Conservation (phyloP, 495 filamentous ascomycete species). For the Podospora sp. region DNA sequence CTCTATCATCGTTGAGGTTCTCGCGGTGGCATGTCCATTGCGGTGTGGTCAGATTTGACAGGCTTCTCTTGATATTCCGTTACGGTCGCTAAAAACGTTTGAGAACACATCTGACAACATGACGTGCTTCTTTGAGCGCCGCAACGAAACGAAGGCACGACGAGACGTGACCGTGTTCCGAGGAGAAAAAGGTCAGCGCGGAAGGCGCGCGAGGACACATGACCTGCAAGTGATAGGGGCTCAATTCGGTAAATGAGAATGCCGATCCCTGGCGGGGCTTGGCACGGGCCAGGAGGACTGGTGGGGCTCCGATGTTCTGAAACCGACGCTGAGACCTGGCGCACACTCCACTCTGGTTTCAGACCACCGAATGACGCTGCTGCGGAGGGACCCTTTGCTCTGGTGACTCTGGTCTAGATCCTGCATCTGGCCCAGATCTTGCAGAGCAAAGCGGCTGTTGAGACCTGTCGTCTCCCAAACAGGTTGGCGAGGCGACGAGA, state of each 20-base stretch:
- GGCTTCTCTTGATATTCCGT: too few species aligned
- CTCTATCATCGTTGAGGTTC: too few species aligned
- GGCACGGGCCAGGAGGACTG: neutral
- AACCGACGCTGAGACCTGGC: constrained; percentile 7
- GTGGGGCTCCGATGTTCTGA: neutral
- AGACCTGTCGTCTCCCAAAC: neutral
- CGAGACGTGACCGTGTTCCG: neutral
- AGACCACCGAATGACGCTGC: neutral
- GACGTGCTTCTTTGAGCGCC: too few species aligned
- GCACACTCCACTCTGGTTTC: neutral
- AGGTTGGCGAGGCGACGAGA: neutral
- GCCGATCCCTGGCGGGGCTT: neutral
- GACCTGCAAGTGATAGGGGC: neutral
- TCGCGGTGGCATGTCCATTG: too few species aligned
- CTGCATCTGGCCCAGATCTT: neutral
- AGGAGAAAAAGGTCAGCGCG: neutral
- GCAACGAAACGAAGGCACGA: too few species aligned
- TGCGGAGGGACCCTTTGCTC: neutral
- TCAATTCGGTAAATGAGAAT: neutral
- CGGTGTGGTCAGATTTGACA: too few species aligned
- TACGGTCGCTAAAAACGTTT: too few species aligned
- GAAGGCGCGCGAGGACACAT: neutral
- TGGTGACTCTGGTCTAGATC: neutral
- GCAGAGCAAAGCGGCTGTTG: neutral
- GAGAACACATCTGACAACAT: too few species aligned